Conservation (phyloP, 306 rosid species). For the Vigna mungo region DNA sequence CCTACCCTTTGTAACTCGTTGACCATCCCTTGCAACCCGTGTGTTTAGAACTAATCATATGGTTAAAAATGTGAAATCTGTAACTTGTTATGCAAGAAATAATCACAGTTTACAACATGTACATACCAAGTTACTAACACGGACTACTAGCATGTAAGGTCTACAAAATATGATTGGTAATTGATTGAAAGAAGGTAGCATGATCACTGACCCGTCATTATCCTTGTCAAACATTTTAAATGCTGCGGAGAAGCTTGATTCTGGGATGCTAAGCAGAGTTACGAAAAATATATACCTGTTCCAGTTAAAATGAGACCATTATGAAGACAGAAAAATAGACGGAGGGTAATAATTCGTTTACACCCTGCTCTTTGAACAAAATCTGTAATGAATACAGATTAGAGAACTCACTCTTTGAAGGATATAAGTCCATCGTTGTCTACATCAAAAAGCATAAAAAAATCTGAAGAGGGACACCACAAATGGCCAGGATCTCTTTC, state of each 20-base stretch:
- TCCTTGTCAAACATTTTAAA: constrained; percentile 81
- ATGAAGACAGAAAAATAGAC: neutral
- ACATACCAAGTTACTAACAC: neutral
- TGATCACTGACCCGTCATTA: constrained; percentile 65
- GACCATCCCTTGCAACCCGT: neutral
- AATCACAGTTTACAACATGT: neutral
- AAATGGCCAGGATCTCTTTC: constrained; percentile 31
- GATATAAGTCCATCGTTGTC: constrained; percentile 12
- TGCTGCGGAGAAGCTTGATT: constrained; percentile 68
- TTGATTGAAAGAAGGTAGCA: constrained; percentile 37
- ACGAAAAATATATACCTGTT: constrained; percentile 78
- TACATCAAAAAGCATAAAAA: constrained; percentile 32
- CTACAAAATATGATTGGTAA: constrained; percentile 5
- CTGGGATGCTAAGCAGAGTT: constrained; percentile 87
- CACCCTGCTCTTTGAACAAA: neutral
- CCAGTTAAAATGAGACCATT: constrained; percentile 28
- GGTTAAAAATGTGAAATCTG: neutral
- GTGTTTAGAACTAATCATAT: neutral
- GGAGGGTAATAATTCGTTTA: neutral
- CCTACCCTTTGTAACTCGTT: too few relatives aligned
- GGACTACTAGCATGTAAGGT: neutral
- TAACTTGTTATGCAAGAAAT: constrained; percentile 5
- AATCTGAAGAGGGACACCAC: neutral
- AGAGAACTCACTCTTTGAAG: constrained; percentile 26
- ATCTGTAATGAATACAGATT: neutral